Evolutionary conservation across 2,329 filamentous ascomycete species (phyloP).

Genomic region (Trichoderma atroviride): DNA sequence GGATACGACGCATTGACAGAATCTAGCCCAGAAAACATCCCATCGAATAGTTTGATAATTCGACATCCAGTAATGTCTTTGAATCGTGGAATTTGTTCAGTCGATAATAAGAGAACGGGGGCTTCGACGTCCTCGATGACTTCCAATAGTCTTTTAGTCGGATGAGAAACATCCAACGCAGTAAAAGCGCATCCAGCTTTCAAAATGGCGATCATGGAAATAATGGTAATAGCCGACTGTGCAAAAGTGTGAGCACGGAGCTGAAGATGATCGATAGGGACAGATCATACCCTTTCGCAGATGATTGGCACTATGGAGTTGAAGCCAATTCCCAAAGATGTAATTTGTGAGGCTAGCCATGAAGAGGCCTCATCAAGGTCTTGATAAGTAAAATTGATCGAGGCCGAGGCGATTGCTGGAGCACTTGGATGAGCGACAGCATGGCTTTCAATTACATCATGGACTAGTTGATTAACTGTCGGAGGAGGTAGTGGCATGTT

Average conservation of each 20-base stretch:
- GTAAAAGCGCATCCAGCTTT: constrained; percentile 6
- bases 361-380: not conserved
- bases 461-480: not conserved
- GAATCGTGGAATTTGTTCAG: not conserved
- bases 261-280: not conserved
- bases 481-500: not conserved
- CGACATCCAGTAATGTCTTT: not conserved
- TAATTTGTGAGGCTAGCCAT: not conserved
- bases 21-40: not conserved
- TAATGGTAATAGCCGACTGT: not conserved
- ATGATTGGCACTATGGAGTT: not conserved
- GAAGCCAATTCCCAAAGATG: not conserved
- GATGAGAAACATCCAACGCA: constrained; percentile 2
- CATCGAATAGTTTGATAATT: not conserved
- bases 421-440: not conserved
- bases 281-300: not conserved
- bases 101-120: not conserved
- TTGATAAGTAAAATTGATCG: constrained; percentile 1
- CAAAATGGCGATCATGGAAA: not conserved
- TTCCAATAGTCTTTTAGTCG: not conserved
- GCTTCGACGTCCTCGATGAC: not conserved
- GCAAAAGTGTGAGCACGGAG: not conserved
- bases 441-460: not conserved
- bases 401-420: not conserved
- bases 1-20: not conserved